Conservation (phyloP, 371 early-diverging fungal species). For the Mortierella polycephala region DNA sequence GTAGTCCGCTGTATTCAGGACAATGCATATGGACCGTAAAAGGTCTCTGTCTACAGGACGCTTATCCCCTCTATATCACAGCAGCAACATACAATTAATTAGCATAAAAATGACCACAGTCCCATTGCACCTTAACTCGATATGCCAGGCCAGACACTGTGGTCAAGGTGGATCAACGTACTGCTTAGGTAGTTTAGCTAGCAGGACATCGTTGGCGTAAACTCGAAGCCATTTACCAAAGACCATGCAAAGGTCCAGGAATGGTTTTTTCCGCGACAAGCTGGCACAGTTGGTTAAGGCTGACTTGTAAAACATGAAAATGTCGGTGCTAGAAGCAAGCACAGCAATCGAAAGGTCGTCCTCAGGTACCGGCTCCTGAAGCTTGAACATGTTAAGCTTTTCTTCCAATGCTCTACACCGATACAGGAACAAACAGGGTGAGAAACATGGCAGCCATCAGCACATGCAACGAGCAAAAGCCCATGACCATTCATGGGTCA, state of each 20-base stretch:
- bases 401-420: conserved; percentile 37
- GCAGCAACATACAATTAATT: not conserved
- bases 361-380: conserved; percentile 58
- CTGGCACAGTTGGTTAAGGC: conserved; percentile 85
- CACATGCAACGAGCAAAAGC: not conserved
- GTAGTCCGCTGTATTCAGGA: conserved; percentile 95
- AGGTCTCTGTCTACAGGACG: conserved; percentile 67
- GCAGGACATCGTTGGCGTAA: conserved; percentile 79
- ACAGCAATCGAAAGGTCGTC: conserved; percentile 74
- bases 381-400: conserved; percentile 54
- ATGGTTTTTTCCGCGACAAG: conserved; percentile 85
- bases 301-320: conserved; percentile 91
- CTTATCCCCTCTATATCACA: conserved; percentile 68
- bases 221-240: conserved; percentile 82
- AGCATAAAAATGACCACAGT: not conserved
- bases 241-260: conserved; percentile 76
- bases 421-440: not conserved
- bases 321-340: conserved; percentile 87
- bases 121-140: too few species aligned
- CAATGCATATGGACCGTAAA: conserved; percentile 73
- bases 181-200: conserved; percentile 73
- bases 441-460: not conserved
- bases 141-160: not conserved
- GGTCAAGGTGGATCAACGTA: conserved; percentile 13
- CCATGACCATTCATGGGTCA: not conserved